Evolutionary conservation across 2,329 filamentous ascomycete genomes (phyloP).

Genomic region (Cladosporium colombiae): DNA sequence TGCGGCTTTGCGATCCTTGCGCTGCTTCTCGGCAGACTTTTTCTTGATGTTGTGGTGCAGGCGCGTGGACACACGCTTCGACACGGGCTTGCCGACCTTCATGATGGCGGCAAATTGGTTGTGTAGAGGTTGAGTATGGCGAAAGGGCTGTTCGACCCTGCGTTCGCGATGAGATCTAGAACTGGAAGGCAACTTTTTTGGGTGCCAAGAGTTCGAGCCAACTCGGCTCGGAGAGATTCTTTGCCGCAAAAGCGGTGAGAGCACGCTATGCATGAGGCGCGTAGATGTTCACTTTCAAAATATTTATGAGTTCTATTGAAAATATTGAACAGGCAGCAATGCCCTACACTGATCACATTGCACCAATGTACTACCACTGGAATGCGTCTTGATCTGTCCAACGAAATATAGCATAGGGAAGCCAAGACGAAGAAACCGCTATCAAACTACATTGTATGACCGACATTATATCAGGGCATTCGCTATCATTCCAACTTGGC

Average conservation of each 20-base stretch:
- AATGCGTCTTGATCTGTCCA: no score
- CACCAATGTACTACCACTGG: neutral
- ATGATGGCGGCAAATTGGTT: constrained; percentile 24
- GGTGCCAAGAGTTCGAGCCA: constrained; percentile 5
- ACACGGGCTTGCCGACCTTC: constrained; percentile 68
- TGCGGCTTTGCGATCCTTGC: constrained; percentile 81
- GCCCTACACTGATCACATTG: neutral
- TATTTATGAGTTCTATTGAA: no score
- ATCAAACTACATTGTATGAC: neutral
- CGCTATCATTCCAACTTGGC: no score
- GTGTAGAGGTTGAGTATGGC: neutral
- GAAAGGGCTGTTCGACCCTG: constrained; percentile 3
- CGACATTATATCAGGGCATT: no score
- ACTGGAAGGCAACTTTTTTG: constrained; percentile 11
- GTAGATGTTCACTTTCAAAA: no score
- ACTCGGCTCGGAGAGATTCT: neutral
- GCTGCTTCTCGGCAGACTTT: constrained; percentile 83
- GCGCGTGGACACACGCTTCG: constrained; percentile 86
- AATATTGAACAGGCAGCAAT: neutral
- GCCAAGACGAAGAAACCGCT: neutral
- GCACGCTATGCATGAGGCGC: neutral
- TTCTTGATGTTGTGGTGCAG: constrained; percentile 97
- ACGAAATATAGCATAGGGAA: neutral
- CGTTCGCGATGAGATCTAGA: constrained; percentile 15
- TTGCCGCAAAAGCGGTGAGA: constrained; percentile 16